Evolutionary conservation across 2,329 filamentous ascomycete genomes (phyloP).

Genomic region (Dactylellina leptospora): DNA sequence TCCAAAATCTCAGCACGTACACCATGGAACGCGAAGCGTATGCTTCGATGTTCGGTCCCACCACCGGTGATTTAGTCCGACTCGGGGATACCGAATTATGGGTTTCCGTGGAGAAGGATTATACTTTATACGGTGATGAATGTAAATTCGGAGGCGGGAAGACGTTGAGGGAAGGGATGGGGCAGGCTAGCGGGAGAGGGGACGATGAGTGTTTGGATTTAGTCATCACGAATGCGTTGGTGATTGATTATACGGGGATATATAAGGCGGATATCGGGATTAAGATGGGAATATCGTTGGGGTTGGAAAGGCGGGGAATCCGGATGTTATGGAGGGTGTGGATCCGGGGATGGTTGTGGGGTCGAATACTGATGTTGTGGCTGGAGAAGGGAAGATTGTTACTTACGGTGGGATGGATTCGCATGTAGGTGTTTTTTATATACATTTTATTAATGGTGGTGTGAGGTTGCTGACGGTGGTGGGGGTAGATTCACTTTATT

Average conservation of each 20-base stretch:
- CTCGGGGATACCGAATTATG: constrained; percentile 86
- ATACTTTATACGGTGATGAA: constrained; percentile 87
- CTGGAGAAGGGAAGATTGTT: constrained; percentile 87
- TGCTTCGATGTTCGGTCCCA: constrained; percentile 89
- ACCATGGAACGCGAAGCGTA: constrained; percentile 82
- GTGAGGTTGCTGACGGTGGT: constrained; percentile 15
- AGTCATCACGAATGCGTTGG: constrained; percentile 86
- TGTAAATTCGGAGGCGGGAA: constrained; percentile 96
- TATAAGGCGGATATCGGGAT: constrained; percentile 97
- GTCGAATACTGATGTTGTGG: constrained; percentile 88
- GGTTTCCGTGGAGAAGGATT: constrained; percentile 87
- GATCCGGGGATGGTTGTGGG: constrained; percentile 80
- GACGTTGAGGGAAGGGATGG: constrained; percentile 93
- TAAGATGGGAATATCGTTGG: constrained; percentile 85
- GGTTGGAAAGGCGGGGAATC: constrained; percentile 94
- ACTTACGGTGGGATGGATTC: constrained; percentile 90
- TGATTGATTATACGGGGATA: constrained; percentile 90
- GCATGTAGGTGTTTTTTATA: constrained; percentile 47
- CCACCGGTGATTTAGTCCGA: constrained; percentile 82
- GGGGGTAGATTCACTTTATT: constrained; percentile 74
- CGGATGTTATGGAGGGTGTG: constrained; percentile 95
- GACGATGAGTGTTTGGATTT: constrained; percentile 80
- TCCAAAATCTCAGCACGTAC: constrained; percentile 65
- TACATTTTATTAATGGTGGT: background rate
- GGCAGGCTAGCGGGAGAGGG: constrained; percentile 80